Base-by-base conservation (phyloP, 495 filamentous ascomycete species). In the Penicillium subrubescens region DNA sequence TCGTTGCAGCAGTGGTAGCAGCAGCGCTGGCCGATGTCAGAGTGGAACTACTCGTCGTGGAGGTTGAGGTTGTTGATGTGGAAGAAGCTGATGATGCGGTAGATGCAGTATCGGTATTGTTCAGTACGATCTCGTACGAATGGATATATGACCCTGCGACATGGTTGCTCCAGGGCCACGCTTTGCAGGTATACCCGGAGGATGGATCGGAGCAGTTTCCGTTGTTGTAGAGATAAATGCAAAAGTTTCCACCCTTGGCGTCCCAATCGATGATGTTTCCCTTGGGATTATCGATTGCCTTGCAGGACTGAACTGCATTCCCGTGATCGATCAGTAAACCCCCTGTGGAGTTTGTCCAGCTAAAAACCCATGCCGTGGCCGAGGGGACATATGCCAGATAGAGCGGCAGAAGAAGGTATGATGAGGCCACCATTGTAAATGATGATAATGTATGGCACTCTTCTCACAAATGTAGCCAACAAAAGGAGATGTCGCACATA, bases 251-350 rank as follows among this genome's bases (percentile, higher is more conserved):
- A 19, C 56, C 43, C n/a, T 59, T 37, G 15, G 56, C 31, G 10
- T 64, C 44, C 62, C 62, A 64, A 23, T 64, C 55, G n/a, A 52
- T 59, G 3, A 59, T 21, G 5, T 64, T 64, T n/a, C 55, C 62
- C 34, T 41, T 34, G 5, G 62, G 62, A 43, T 64, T 64, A 33
- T 64, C 41, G 27, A 64, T 59, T 33, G 33, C 25, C 23, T 64
- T 51, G 62, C 62, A 64, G 21, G 23, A 14, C 19, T 35, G 54
- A 6, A 23, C 10, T 7, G 14, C 12, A 14, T 44, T 35, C 1
- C 46, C 62, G 5, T 64, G 55, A 41, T 53, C 33, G 8, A 46
- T 52, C 7, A 64, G 62, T 15, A 59, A 33, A 0, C 17, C 39
- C 10, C 35, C 62, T 25, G 43, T 31, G 5, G 62, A 43, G 23